phyloP scores from a whole-genome alignment of 163 green algal species.

The Chloromonas sp. region DNA sequence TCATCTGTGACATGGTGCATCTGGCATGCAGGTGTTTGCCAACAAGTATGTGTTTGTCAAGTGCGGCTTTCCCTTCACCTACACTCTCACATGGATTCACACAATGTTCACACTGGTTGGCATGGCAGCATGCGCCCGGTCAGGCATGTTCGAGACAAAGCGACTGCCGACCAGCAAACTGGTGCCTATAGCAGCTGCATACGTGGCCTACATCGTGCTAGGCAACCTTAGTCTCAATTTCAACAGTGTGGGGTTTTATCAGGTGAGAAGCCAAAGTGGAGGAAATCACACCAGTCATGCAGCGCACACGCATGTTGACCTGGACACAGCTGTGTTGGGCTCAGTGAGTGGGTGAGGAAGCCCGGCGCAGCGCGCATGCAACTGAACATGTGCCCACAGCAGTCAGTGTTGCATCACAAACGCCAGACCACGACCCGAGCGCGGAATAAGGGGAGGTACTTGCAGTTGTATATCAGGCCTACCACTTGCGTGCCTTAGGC shows the following conservation, averaged over 20 bases:
- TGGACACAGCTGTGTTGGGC: no score
- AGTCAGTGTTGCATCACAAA: no score
- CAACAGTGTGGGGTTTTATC: constrained; percentile 70
- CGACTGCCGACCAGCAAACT: constrained; percentile 28
- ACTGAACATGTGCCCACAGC: no score
- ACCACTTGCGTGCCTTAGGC: no score
- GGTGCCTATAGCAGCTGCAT: constrained; percentile 46
- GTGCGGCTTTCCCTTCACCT: constrained; percentile 46
- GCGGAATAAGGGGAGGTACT: no score
- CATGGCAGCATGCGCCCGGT: constrained; percentile 35
- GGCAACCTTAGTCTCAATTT: constrained; percentile 65
- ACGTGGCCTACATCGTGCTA: constrained; percentile 69
- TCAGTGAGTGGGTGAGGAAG: not conserved
- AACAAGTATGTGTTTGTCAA: constrained; percentile 15
- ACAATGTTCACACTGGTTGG: constrained; percentile 51
- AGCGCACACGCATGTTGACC: not conserved
- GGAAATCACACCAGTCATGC: not conserved
- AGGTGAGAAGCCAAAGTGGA: constrained; percentile 22
- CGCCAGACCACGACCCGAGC: no score
- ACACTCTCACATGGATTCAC: constrained; percentile 57
- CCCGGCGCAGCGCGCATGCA: no score
- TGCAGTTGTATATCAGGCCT: no score
- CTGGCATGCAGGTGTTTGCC: constrained; percentile 3
- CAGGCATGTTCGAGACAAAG: constrained; percentile 49
- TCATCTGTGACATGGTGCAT: not conserved